Conservation (phyloP, 2,329 filamentous ascomycete genomes). For the Venturia nashicola region DNA sequence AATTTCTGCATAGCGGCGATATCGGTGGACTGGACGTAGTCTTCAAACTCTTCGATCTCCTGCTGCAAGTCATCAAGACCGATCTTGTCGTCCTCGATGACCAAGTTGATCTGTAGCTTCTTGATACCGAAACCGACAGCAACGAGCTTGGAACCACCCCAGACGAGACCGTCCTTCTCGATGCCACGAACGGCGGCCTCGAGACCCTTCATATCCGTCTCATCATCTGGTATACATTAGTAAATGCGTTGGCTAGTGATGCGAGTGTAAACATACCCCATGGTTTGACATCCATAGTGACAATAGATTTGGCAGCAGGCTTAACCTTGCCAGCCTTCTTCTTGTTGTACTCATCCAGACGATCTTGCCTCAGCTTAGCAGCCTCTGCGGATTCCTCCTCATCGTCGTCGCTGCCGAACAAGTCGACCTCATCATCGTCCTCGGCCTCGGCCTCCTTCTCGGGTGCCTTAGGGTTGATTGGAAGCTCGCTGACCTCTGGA, state of each 20-base stretch:
- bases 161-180: constrained; percentile 86
- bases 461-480: constrained; percentile 75
- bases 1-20: constrained; percentile 86
- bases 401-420: constrained; percentile 75
- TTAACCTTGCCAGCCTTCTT: constrained; percentile 95
- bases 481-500: constrained; percentile 64
- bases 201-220: constrained; percentile 79
- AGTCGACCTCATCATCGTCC: constrained; percentile 71
- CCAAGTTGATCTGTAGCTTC: constrained; percentile 98
- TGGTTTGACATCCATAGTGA: constrained; percentile 94
- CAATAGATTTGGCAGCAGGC: constrained; percentile 87
- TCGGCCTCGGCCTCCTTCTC: constrained; percentile 48
- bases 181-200: constrained; percentile 72
- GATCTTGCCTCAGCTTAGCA: constrained; percentile 71
- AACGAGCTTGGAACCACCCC: constrained; percentile 85
- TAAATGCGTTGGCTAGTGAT: background rate
- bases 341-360: constrained; percentile 84
- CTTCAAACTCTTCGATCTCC: constrained; percentile 76
- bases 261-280: constrained; percentile 61
- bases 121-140: constrained; percentile 94
- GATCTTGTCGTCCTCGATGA: constrained; percentile 95
- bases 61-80: constrained; percentile 78
- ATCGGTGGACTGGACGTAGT: constrained; percentile 92
- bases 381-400: constrained; percentile 92
- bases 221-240: constrained; percentile 50